phyloP scores from a whole-genome alignment of 2,329 filamentous ascomycete species.

The Penicillium expansum region DNA sequence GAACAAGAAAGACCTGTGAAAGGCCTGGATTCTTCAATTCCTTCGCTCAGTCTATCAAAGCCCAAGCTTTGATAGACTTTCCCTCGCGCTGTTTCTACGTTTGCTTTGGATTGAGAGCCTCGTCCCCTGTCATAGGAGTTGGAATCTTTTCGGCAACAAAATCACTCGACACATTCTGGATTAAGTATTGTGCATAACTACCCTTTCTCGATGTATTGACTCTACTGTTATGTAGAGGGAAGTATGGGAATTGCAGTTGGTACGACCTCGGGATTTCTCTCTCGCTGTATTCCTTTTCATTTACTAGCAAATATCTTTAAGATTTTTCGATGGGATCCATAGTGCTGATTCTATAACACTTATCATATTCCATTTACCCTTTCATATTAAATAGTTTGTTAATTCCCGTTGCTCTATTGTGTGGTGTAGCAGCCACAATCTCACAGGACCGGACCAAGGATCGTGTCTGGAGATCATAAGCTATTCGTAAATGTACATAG shows the following conservation, averaged over 20 bases:
- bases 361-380: not conserved
- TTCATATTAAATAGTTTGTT: not conserved
- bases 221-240: not conserved
- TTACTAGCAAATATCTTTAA: not conserved
- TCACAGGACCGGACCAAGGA: not conserved
- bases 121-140: not conserved
- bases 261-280: not conserved
- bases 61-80: not conserved
- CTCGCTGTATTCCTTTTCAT: not conserved
- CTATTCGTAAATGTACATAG: slow-evolving; percentile 21
- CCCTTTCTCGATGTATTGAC: not conserved
- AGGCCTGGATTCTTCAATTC: not conserved
- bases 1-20: slow-evolving; percentile 58
- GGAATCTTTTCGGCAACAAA: not conserved
- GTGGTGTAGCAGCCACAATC: not conserved
- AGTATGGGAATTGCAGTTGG: not conserved
- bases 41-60: not conserved
- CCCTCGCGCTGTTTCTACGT: not conserved
- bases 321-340: not conserved
- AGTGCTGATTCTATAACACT: not conserved
- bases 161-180: not conserved
- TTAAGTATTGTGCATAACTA: slow-evolving; percentile 5
- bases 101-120: not conserved
- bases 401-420: not conserved
- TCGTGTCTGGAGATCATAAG: slow-evolving; percentile 10